phyloP scores from a whole-genome alignment of 257 asterid genomes.

The Lycium barbarum region DNA sequence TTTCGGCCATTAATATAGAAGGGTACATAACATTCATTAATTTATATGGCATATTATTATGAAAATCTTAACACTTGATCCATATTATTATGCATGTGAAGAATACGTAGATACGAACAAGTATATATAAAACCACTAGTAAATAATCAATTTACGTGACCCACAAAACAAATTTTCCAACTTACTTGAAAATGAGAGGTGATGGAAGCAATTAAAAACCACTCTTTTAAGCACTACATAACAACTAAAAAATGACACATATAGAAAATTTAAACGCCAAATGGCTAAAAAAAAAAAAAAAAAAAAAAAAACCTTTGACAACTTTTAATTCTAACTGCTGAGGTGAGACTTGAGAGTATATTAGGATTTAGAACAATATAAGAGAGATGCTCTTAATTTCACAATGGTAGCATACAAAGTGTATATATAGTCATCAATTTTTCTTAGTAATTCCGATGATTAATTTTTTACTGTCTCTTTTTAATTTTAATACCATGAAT shows the following conservation, averaged over 20 bases:
- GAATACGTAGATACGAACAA: background rate
- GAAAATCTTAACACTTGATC: too few relatives aligned
- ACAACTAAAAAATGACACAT: background rate
- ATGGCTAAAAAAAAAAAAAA: background rate
- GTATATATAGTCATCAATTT: background rate
- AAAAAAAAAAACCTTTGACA: constrained; percentile 8
- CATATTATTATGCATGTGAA: background rate
- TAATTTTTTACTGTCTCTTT: background rate
- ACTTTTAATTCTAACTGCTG: constrained; percentile 11
- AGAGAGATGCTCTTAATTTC: constrained; percentile 27
- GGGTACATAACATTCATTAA: too few relatives aligned
- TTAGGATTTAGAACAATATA: background rate
- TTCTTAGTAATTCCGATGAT: constrained; percentile 15
- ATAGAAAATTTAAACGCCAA: constrained; percentile 14
- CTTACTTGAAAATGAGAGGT: background rate
- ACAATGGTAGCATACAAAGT: background rate
- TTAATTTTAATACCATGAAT: background rate
- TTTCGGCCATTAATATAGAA: too few relatives aligned
- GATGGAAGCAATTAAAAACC: background rate
- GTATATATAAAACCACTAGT: background rate
- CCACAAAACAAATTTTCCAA: background rate
- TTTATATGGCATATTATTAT: too few relatives aligned
- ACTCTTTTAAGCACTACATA: background rate
- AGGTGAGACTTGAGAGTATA: constrained; percentile 19
- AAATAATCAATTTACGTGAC: background rate